A percentile compares a stretch with the other conserved stretches of the same genome.
phyloP scores from a whole-genome alignment of 176 grass and related monocot species.

The maize (Zea mays) region DNA sequence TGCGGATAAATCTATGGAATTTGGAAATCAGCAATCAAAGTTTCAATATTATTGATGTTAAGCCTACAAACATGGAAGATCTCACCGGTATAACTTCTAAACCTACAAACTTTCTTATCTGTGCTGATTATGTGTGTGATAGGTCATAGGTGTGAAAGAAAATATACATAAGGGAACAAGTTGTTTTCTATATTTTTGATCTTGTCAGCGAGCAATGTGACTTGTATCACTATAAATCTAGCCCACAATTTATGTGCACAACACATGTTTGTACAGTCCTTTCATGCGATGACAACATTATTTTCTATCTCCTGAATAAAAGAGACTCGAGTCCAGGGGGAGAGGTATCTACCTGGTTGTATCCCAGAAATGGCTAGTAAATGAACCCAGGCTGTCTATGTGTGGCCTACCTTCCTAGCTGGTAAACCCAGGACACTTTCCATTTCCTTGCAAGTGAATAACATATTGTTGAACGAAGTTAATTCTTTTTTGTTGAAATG shows the following conservation, averaged over 20 bases:
- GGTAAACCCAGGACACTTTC: background rate
- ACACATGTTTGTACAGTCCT: background rate
- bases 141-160: slow-evolving; percentile 10
- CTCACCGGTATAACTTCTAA: slow-evolving; percentile 67
- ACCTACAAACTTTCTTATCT: slow-evolving; percentile 32
- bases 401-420: background rate
- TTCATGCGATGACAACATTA: background rate
- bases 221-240: background rate
- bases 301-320: background rate
- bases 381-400: no score
- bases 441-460: slow-evolving; percentile 28
- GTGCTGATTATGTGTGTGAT: background rate
- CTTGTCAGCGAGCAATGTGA: background rate
- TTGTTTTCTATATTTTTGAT: background rate
- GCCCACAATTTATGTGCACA: background rate
- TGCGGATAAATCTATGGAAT: slow-evolving; percentile 94
- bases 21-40: slow-evolving; percentile 88
- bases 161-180: background rate
- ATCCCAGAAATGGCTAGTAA: background rate
- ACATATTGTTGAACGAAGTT: background rate
- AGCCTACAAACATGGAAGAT: slow-evolving; percentile 92
- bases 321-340: no score
- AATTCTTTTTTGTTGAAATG: background rate
- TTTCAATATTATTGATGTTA: slow-evolving; percentile 93
- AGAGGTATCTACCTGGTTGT: background rate